phyloP scores from a whole-genome alignment of 139 green algal genomes.

The Deuterostichococcus epilithicus region DNA sequence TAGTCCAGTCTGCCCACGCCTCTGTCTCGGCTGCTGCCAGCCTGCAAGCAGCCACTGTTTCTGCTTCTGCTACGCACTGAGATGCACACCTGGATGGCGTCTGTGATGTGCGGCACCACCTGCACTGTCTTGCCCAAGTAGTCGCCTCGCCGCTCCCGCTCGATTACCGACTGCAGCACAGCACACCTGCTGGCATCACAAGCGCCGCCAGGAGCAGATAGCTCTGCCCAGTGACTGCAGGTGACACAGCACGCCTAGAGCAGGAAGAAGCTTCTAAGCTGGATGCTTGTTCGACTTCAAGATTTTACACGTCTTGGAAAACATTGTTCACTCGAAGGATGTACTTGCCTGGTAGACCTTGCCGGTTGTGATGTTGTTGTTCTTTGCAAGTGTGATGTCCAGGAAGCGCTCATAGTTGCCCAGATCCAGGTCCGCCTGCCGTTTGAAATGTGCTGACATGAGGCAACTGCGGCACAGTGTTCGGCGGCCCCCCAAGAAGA shows the following conservation, averaged over 20 bases:
- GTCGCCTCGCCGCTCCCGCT: constrained; percentile 89
- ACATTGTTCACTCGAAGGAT: neutral
- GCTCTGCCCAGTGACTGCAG: neutral
- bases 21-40: neutral
- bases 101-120: constrained; percentile 97
- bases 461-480: neutral
- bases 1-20: too few relatives aligned
- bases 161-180: constrained; percentile 76
- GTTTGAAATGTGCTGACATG: neutral
- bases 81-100: constrained; percentile 82
- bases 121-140: constrained; percentile 99
- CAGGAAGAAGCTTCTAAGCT: neutral
- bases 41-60: neutral
- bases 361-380: constrained; percentile 99
- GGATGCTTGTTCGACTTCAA: too few relatives aligned
- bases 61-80: too few relatives aligned
- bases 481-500: neutral
- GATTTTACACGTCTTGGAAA: too few relatives aligned
- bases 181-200: neutral
- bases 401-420: constrained; percentile 99
- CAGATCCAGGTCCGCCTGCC: constrained; percentile 91
- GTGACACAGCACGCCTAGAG: neutral
- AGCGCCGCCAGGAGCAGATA: neutral
- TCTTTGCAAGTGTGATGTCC: constrained; percentile 88
- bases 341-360: constrained; percentile 88